Base-by-base conservation (phyloP, 805 yeast genomes). In the Cyberlindnera petersonii region DNA sequence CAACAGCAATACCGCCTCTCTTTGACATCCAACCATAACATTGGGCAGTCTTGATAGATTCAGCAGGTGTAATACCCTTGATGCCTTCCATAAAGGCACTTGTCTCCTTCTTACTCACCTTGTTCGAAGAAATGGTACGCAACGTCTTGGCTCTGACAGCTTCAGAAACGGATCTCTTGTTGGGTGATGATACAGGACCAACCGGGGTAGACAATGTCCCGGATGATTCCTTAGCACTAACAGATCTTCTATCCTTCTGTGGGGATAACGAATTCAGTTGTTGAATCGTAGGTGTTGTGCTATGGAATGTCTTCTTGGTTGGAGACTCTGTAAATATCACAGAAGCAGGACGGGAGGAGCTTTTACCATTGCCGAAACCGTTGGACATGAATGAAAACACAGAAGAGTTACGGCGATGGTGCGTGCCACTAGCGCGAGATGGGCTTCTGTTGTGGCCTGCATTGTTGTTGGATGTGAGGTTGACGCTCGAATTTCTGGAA, bases 21-120 rank as follows among this genome's bases (percentile, higher is more conserved):
- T 93, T 93, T 37, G 88, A 78, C 96, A 93, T 86, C 96, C 97
- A 93, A 2, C 99, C 99, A 34, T 86, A 79, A 52, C 70, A 77
- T 39, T 73, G 83, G 0, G 97, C 86, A 6, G 82, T 66, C 49
- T 77, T 77, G 33, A 84, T 75, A 0, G 98, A 82, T 31, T 86
- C 84, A 44, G 75, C 78, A 0, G 96, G 95, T 0, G 83, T 71
- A 13, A 86, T 71, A 15, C 64, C 69, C 50, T 87, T 72, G 30
- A 93, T 84, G 6, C 98, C 98, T 63, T 93, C 98, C 55, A 76
- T 78, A 57, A 84, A 84, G 0, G 93, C 93, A 0, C 86, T 76
- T 0, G 94, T 84, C 41, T 78, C 76, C 61, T 72, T 74, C 54
- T 84, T 84, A 45, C 69, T 71, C 33, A 69, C 64, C 35, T 53